These are phyloP conservation scores for Scutellaria baicalensis DNA, from an alignment of 257 asterid genomes.

Conservation along the genomic window DNA sequence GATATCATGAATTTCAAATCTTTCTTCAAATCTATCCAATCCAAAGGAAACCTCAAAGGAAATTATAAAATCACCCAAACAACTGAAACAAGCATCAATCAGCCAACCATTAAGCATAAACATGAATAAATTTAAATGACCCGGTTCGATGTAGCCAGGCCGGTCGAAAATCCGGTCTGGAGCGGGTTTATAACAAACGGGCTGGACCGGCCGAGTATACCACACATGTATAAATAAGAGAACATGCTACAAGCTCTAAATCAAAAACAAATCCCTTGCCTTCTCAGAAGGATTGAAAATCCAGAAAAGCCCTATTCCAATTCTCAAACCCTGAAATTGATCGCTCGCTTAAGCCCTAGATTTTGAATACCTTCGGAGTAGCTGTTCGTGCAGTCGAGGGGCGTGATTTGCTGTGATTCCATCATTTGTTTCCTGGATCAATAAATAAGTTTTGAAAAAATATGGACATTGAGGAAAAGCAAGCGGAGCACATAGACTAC, in stretches of 20 bases:
- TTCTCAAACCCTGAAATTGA: conserved; percentile 12
- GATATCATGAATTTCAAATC: too few relatives aligned
- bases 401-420: neutral
- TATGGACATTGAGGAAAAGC: conserved; percentile 90
- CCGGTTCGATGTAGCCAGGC: too few relatives aligned
- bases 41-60: too few relatives aligned
- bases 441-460: conserved; percentile 10
- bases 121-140: too few relatives aligned
- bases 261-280: neutral
- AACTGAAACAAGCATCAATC: too few relatives aligned
- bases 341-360: conserved; percentile 14
- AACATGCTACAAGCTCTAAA: neutral
- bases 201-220: too few relatives aligned
- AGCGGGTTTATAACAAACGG: too few relatives aligned
- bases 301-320: neutral
- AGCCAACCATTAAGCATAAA: too few relatives aligned
- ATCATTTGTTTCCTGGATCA: neutral
- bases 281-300: neutral
- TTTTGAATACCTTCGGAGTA: neutral
- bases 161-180: too few relatives aligned
- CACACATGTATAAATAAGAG: neutral
- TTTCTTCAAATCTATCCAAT: too few relatives aligned
- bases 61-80: too few relatives aligned
- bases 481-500: conserved; percentile 67
- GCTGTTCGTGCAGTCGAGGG: neutral